Percentiles rank a stretch among this genome's conserved stretches.
These are phyloP conservation scores for Erodium moschatum DNA, from an alignment of 441 rosid species.

Conservation along the genomic window DNA sequence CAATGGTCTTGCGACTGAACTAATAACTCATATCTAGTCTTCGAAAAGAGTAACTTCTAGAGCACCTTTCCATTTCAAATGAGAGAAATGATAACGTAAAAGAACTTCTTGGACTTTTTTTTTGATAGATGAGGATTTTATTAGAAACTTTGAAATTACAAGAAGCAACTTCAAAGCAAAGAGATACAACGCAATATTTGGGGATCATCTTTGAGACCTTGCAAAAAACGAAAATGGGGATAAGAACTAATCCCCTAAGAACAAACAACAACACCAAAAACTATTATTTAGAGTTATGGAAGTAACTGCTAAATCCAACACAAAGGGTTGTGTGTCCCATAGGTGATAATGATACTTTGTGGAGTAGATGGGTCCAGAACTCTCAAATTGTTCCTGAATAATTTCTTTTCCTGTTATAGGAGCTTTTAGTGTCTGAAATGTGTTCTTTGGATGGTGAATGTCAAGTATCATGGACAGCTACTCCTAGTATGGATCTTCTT, in stretches of 20 bases:
- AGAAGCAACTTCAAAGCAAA: no score
- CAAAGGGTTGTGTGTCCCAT: neutral
- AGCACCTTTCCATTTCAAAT: neutral
- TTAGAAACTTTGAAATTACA: no score
- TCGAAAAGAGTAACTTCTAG: neutral
- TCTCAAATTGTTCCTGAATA: neutral
- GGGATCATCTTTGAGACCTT: no score
- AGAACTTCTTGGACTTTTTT: neutral
- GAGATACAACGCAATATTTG: no score
- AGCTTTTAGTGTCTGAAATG: slow-evolving; percentile 49
- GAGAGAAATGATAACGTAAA: neutral
- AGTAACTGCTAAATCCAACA: neutral
- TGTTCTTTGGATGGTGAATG: slow-evolving; percentile 47
- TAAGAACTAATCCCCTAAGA: no score
- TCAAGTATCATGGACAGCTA: slow-evolving; percentile 49
- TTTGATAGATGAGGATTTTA: no score
- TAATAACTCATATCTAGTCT: neutral
- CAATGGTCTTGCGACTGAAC: neutral
- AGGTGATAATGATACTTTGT: neutral
- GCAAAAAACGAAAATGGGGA: no score
- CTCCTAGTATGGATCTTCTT: slow-evolving; percentile 70
- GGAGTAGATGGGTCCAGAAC: neutral
- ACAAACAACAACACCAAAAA: no score
- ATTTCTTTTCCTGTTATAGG: slow-evolving; percentile 35
- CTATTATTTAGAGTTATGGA: neutral